Percentiles rank a stretch among this genome's conserved stretches.
These are phyloP conservation scores for Phellopilus nigrolimitatus DNA, from an alignment of 1,284 basidiomycete genomes.

Conservation along the genomic window DNA sequence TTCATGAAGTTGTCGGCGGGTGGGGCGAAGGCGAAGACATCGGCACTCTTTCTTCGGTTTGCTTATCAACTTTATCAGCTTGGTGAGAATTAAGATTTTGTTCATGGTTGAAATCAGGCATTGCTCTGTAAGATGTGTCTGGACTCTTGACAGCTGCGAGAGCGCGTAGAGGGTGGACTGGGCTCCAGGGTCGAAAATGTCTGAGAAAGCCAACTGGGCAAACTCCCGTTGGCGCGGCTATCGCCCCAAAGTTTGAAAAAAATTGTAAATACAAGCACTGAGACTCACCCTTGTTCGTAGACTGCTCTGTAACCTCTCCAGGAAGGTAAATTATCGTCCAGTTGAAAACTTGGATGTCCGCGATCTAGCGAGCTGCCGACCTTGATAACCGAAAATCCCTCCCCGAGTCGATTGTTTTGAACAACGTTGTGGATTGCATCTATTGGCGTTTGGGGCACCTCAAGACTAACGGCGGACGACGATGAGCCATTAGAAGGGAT, in stretches of 20 bases:
- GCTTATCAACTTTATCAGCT: not conserved
- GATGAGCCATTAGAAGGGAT: slow-evolving; percentile 40
- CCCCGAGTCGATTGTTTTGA: slow-evolving; percentile 31
- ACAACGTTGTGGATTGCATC: slow-evolving; percentile 35
- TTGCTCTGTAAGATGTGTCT: not conserved
- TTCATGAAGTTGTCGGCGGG: not conserved
- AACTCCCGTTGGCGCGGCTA: slow-evolving; percentile 25
- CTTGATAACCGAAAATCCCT: slow-evolving; percentile 42
- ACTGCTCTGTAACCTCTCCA: slow-evolving; percentile 7
- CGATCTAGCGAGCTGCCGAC: slow-evolving; percentile 26
- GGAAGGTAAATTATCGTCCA: slow-evolving; percentile 2
- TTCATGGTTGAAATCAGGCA: not conserved
- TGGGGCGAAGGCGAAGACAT: slow-evolving; percentile 9
- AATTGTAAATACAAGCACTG: not conserved
- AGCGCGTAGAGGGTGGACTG: slow-evolving; percentile 41
- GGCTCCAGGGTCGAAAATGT: slow-evolving; percentile 38
- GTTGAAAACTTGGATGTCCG: not conserved
- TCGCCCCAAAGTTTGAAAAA: too few relatives aligned
- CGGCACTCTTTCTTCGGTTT: not conserved
- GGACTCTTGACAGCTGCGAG: slow-evolving; percentile 28
- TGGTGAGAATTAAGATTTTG: not conserved
- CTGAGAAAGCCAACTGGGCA: slow-evolving; percentile 42
- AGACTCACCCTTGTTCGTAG: slow-evolving; percentile 1
- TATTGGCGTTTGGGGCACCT: slow-evolving; percentile 36
- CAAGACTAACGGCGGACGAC: slow-evolving; percentile 38